These are phyloP conservation scores for Rutstroemia sp. DNA, from an alignment of 2,329 filamentous ascomycete species.

Conservation along the genomic window DNA sequence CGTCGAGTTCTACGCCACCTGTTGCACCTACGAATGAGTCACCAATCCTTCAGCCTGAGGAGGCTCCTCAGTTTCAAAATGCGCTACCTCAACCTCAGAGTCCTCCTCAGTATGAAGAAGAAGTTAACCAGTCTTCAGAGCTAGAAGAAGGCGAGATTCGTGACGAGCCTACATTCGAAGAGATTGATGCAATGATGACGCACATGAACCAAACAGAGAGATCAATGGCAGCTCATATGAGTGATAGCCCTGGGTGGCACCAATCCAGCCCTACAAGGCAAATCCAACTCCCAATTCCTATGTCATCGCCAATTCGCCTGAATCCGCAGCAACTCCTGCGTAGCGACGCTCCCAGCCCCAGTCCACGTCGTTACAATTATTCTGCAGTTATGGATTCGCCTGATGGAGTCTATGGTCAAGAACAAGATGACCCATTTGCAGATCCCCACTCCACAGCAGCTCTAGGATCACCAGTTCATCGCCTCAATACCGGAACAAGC, in stretches of 20 bases:
- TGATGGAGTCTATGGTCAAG: constrained; percentile 42
- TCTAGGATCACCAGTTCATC: constrained; percentile 50
- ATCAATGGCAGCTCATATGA: constrained; percentile 34
- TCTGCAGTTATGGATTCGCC: constrained; percentile 39
- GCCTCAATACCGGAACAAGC: constrained; percentile 55
- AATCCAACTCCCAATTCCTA: constrained; percentile 34
- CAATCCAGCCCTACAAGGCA: constrained; percentile 36
- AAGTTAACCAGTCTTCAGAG: constrained; percentile 8
- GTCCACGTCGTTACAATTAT: constrained; percentile 48
- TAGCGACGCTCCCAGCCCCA: constrained; percentile 69
- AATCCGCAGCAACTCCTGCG: constrained; percentile 47
- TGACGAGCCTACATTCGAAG: constrained; percentile 52
- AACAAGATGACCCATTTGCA: constrained; percentile 32
- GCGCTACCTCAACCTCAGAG: constrained; percentile 21
- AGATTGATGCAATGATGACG: constrained; percentile 89
- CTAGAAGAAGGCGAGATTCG: constrained; percentile 8
- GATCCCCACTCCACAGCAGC: constrained; percentile 32
- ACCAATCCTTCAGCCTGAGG: constrained; percentile 15
- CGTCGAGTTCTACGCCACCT: constrained; percentile 25
- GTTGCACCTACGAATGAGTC: constrained; percentile 9
- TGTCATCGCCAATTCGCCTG: constrained; percentile 46
- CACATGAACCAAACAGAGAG: constrained; percentile 70
- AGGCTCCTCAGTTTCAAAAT: constrained; percentile 22
- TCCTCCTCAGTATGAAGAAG: constrained; percentile 9
- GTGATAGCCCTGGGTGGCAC: constrained; percentile 38